A percentile compares a stretch with the other conserved stretches of the same genome.
Evolutionary conservation across 208 protist genomes (phyloP).

Genomic region (Giardia muris): DNA sequence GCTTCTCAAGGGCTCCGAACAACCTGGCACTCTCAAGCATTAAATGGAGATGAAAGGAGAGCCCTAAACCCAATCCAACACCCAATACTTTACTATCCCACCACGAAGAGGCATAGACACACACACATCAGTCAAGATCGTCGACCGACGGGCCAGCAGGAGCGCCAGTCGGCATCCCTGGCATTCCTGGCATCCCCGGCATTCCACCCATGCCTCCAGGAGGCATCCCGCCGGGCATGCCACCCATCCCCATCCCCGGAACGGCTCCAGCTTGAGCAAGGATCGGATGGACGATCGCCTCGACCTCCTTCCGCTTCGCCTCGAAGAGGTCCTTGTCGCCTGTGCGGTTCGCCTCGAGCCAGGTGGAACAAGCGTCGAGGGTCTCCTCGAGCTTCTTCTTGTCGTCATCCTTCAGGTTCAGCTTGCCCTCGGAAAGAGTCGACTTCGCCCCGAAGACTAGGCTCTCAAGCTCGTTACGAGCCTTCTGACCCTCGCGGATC

Average conservation of each 20-base stretch:
- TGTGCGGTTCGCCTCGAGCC: not conserved
- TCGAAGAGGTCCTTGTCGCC: constrained; percentile 26
- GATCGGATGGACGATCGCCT: constrained; percentile 19
- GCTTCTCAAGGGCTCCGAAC: too few species aligned
- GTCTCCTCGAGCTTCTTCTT: constrained; percentile 9
- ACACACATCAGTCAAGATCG: not conserved
- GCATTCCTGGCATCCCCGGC: not conserved
- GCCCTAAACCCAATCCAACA: too few species aligned
- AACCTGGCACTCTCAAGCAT: too few species aligned
- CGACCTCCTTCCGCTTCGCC: constrained; percentile 30
- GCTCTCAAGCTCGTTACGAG: constrained; percentile 30
- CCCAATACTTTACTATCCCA: too few species aligned
- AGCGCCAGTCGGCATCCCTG: not conserved
- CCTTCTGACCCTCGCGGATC: not conserved
- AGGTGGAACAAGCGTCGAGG: not conserved
- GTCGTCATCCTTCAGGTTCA: constrained; percentile 12
- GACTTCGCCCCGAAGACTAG: constrained; percentile 6
- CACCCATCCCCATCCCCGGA: not conserved
- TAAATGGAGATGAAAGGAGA: too few species aligned
- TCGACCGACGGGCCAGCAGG: not conserved
- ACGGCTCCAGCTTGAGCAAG: not conserved
- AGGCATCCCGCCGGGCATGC: constrained; percentile 13
- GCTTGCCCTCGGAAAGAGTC: not conserved
- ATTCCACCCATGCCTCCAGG: constrained; percentile 5
- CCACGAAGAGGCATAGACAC: too few species aligned